Evolutionary conservation across 495 filamentous ascomycete genomes (phyloP), one percentile per base, ranked within the genome.

Genomic region (Pyronema omphalodes): DNA sequence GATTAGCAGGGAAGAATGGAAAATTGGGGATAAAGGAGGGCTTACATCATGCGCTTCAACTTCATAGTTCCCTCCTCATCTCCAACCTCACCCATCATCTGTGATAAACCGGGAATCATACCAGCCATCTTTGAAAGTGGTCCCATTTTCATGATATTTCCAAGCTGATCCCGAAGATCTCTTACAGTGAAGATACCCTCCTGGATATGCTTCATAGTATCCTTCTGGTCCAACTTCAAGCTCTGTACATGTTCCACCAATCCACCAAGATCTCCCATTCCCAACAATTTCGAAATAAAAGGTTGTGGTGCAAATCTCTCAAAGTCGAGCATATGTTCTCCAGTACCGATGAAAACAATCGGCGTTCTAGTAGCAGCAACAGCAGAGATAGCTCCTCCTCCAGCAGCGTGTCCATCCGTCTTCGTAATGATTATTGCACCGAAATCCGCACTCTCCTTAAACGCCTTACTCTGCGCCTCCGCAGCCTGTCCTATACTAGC

Each of bases 101-200:
- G 83, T 47, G 80, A 82, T 57, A 96, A 78, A 34, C 91, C 93
- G 0, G 91, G 91, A 51, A 99, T 96, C 91, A 99, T 99, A 61
- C 88, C 88, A 0, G 93, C 93, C 75, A 99, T 88, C 69, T 99
- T 99, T 37, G 81, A 87, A 9, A 99, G 70, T 0, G 91, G 91
- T 0, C 91, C 91, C 91, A 99, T 96, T 70, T 99, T 99, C 88
- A 95, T 95, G 66, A 99, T 94, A 54, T 94, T 96, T 39, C 80
- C 80, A 33, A 99, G 77, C 68, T 99, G 93, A 63, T 96, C 91
- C 33, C 93, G 79, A 57, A 99, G 76, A 67, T 99, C 91, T 48
- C 91, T 82, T 46, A 99, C 69, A 0, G 93, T 94, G 71, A 96
- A 99, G 57, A 94, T 87, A 47, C 91, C 91, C 63, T 93, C 88